Conservation (phyloP, 371 early-diverging fungal species). For the Blyttiomyces sp. region DNA sequence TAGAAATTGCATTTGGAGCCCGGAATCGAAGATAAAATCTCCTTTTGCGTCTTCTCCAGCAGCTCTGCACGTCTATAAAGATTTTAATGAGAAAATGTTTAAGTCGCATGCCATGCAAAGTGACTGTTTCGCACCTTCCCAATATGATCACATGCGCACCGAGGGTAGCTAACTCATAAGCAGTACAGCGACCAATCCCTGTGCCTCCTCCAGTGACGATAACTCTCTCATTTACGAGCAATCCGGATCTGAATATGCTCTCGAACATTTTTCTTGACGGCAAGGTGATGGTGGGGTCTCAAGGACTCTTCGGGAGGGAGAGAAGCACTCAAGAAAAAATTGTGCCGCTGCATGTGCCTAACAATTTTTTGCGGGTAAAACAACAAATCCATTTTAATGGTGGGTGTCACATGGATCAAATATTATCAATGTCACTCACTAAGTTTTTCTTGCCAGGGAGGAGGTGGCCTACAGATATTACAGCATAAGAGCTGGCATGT, state of each 20-base stretch:
- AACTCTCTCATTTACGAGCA: slow-evolving; percentile 1
- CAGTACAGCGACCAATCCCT: slow-evolving; percentile 52
- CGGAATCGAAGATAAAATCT: slow-evolving; percentile 36
- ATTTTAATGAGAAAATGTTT: neutral
- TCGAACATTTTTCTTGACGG: no score
- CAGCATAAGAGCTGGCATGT: slow-evolving; percentile 81
- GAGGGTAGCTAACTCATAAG: slow-evolving; percentile 50
- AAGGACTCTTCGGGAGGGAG: no score
- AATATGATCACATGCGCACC: slow-evolving; percentile 51
- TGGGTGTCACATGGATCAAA: no score
- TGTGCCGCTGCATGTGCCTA: no score
- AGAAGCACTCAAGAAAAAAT: no score
- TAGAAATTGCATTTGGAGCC: slow-evolving; percentile 34
- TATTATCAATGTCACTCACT: no score
- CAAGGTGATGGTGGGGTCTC: no score
- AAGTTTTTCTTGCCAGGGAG: no score
- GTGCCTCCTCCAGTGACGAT: slow-evolving; percentile 31
- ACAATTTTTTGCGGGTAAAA: no score
- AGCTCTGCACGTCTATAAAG: slow-evolving; percentile 29
- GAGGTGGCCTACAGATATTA: slow-evolving; percentile 46
- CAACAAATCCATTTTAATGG: no score
- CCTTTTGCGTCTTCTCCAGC: slow-evolving; percentile 29
- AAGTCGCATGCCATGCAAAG: no score
- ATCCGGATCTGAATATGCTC: neutral
- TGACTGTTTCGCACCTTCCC: slow-evolving; percentile 25